Base-by-base conservation (phyloP, 139 green algal species). In the Chlorella vulgaris region DNA sequence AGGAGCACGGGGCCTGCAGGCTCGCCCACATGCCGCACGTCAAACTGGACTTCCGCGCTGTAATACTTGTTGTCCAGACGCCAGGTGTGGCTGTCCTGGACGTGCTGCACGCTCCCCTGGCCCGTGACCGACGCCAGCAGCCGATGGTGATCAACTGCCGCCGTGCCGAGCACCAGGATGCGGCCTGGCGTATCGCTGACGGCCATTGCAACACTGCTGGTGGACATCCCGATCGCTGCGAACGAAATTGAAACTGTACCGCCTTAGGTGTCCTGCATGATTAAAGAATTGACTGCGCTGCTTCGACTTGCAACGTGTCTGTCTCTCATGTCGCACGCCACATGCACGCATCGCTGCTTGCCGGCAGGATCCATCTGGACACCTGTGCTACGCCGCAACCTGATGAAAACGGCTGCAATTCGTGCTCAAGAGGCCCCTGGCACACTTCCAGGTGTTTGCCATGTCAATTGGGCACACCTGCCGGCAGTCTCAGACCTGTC, bases 41-140 rank as follows among this genome's bases (percentile, higher is more conserved):
- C 62, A 40, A 81, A 55, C 18, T 26, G 29, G 4, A 78, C 78
- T 2, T 88, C 43, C 28, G 83, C 83, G 18, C 53, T 78, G 60
- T 88, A 88, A 31, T 88, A 88, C 15, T 85, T 85, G 51, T n/a
- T 88, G 76, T 85, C 69, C 22, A 88, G 28, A 2, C 24, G 67
- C 83, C 83, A 87, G 1, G 22, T 3, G 22, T 51, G 40, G 31
- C 24, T 47, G 65, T 10, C n/a, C 3, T 31, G 4, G 8, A 21
- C 19, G 24, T 62, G 33, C 28, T 7, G 28, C 2, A 36, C 38
- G 7, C 28, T 4, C 10, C 13, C 31, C 4, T 18, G 36, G 26
- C 40, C 35, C 36, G 7, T 50, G 35, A 83, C 40, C 21, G 55
- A n/a, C 5, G 6, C 35, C 36, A 76, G 3, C 28, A 83, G 36